Evolutionary conservation across 139 green algal species (phyloP).

Genomic region (Picochlorum sp.): DNA sequence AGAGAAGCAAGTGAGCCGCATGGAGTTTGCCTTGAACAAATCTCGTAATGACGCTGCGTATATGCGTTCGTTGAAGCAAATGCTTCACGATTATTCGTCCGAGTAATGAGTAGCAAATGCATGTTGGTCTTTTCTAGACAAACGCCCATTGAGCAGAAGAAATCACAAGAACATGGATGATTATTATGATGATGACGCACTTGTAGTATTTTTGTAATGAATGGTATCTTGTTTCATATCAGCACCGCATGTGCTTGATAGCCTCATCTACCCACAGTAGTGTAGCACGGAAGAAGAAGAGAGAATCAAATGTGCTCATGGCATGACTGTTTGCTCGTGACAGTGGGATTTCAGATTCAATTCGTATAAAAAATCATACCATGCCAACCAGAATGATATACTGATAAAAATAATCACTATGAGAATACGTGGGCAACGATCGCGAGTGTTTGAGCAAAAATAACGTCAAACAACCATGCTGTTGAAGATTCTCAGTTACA

Average conservation of each 20-base stretch:
- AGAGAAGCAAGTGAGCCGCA: conserved; percentile 18
- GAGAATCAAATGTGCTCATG: too few relatives aligned
- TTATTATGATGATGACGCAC: not conserved
- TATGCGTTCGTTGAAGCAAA: conserved; percentile 19
- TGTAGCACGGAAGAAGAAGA: too few relatives aligned
- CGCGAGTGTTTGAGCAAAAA: not conserved
- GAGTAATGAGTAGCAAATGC: not conserved
- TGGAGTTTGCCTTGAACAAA: conserved; percentile 41
- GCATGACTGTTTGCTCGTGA: too few relatives aligned
- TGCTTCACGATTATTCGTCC: conserved; percentile 18
- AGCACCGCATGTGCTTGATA: too few relatives aligned
- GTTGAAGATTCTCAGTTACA: conserved; percentile 27
- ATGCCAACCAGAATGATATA: too few relatives aligned
- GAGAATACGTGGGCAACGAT: too few relatives aligned
- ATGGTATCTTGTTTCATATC: too few relatives aligned
- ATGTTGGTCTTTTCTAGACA: not conserved
- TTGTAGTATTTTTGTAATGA: not conserved
- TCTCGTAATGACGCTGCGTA: conserved; percentile 18
- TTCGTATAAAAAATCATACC: too few relatives aligned
- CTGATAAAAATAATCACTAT: too few relatives aligned
- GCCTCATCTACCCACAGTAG: too few relatives aligned
- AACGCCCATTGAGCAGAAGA: too few relatives aligned
- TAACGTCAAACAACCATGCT: not conserved
- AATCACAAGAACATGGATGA: not conserved
- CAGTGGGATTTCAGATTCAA: too few relatives aligned